phyloP scores from a whole-genome alignment of 192 early-diverging fungal species.

The Coemansia sp. region DNA sequence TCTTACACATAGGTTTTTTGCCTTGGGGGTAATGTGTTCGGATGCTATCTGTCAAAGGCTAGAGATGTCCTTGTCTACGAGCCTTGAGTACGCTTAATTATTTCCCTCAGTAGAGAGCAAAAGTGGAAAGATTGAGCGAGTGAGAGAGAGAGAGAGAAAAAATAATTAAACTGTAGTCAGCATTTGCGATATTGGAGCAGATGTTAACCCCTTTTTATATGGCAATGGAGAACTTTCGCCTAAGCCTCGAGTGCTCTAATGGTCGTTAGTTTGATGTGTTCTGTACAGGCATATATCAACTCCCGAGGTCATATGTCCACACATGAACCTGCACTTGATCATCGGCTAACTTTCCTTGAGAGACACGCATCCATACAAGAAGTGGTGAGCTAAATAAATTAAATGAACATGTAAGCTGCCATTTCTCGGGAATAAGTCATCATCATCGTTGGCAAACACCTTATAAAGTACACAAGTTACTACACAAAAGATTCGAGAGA shows the following conservation, averaged over 20 bases:
- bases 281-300: not conserved
- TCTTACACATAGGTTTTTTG: not conserved
- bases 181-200: not conserved
- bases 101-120: too few relatives aligned
- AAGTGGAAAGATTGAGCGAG: too few relatives aligned
- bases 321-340: not conserved
- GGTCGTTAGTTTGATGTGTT: not conserved
- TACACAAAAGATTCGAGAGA: too few relatives aligned
- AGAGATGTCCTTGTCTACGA: too few relatives aligned
- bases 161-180: not conserved
- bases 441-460: too few relatives aligned
- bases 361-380: not conserved
- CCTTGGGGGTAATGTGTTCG: not conserved
- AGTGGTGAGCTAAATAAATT: not conserved
- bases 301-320: not conserved
- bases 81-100: too few relatives aligned
- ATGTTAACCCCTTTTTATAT: not conserved
- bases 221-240: not conserved
- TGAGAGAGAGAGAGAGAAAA: not conserved
- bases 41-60: not conserved
- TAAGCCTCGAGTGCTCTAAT: not conserved
- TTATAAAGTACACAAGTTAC: too few relatives aligned
- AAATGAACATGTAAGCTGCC: not conserved
- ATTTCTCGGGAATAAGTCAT: too few relatives aligned
- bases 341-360: not conserved